Base-by-base conservation (phyloP, 2,329 filamentous ascomycete genomes). In the Zasmidium citrigriseum region DNA sequence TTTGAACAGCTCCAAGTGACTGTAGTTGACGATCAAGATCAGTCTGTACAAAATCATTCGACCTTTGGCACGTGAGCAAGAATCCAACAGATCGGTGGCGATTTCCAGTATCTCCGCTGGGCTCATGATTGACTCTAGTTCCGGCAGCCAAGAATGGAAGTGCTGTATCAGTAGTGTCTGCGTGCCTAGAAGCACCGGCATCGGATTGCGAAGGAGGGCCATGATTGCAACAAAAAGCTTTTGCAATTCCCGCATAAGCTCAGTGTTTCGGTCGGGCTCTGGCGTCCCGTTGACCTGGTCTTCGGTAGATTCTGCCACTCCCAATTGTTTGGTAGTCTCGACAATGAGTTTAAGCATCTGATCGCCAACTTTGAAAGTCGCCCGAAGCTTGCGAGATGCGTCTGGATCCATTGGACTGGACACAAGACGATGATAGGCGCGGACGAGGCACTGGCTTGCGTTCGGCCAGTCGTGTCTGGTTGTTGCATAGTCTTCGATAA, bases 81-180 rank as follows among this genome's bases (percentile, higher is more conserved):
- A 91, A 70, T 97, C 92, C 79, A 98, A 89, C 70, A 98, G 96
- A 75, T 93, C 91, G 61, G 96, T 90, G 44, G 93, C 91, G 63
- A 97, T 89, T 68, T 96, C 89, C 53, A 97, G 79, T 47, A 97
- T 93, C 72, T 98, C 93, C 67, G 92, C 89, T 0, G 88, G 87
- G 3, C 83, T 85, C 70, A 98, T 82, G 38, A 95, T 81, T 1
- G 88, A 86, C 0, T 86, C 82, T 10, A 99, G 84, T 71, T 98
- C 93, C 0, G 95, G 93, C n/a, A 99, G 80, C 95, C 95, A 99
- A 0, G 90, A 90, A 71, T 98, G 93, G 73, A 98, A 96, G 73
- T 98, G 91, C 74, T 99, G 95, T 12, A 98, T 92, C 2, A 96
- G 87, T 51, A 99, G 80, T 0, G 95, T 98, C 76, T 99, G 96